These are phyloP conservation scores for Candida argentea DNA, from an alignment of 805 yeast species.

Conservation along the genomic window DNA sequence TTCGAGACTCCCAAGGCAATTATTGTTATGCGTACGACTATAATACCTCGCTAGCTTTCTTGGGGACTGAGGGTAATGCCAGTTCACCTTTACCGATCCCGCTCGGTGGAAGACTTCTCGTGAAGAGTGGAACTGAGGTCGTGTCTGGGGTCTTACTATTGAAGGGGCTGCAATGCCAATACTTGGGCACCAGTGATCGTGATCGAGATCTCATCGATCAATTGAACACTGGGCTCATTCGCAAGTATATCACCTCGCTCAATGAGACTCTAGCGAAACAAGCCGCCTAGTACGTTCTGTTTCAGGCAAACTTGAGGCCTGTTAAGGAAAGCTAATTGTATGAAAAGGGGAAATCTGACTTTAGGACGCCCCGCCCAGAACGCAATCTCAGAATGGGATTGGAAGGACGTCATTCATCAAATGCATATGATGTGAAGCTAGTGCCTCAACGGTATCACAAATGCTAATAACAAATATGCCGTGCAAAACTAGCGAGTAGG, in stretches of 20 bases:
- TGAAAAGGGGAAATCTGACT: too few species aligned
- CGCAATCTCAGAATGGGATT: too few species aligned
- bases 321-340: too few species aligned
- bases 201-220: conserved; percentile 14
- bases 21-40: conserved; percentile 48
- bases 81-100: conserved; percentile 29
- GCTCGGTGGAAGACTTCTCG: conserved; percentile 46
- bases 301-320: too few species aligned
- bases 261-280: too few species aligned
- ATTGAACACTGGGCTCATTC: conserved; percentile 25
- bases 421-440: too few species aligned
- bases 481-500: too few species aligned
- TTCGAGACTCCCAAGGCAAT: conserved; percentile 45
- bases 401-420: too few species aligned
- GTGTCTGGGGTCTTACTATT: conserved; percentile 38
- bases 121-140: conserved; percentile 38
- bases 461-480: too few species aligned
- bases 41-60: conserved; percentile 39
- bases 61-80: conserved; percentile 12
- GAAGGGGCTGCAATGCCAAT: conserved; percentile 18
- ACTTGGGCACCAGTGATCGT: conserved; percentile 19
- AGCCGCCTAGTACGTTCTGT: too few species aligned
- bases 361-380: too few species aligned
- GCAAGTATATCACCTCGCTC: conserved; percentile 28
- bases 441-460: too few species aligned